These are phyloP conservation scores for Pyronema omphalodes DNA, from an alignment of 495 filamentous ascomycete species.

Conservation along the genomic window DNA sequence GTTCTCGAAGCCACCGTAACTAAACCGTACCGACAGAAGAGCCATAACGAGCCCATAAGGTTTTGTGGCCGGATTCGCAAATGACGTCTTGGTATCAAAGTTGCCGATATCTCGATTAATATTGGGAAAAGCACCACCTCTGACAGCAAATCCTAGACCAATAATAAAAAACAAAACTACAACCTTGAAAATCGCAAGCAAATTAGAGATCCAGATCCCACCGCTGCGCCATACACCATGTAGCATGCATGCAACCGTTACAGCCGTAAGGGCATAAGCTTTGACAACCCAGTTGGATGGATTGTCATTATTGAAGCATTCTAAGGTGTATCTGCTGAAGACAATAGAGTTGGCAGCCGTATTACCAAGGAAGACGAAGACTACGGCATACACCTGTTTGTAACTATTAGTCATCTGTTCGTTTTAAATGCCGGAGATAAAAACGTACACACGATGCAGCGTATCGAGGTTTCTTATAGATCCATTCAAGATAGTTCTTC, in stretches of 20 bases:
- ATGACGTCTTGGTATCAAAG: slow-evolving; percentile 18
- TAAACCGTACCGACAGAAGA: slow-evolving; percentile 25
- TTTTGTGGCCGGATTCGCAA: slow-evolving; percentile 5
- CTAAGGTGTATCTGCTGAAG: slow-evolving; percentile 27
- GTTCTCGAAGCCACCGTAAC: slow-evolving; percentile 29
- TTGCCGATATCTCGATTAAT: slow-evolving; percentile 8
- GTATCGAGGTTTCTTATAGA: slow-evolving; percentile 26
- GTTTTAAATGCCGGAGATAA: not conserved
- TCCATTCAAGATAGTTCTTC: slow-evolving; percentile 34
- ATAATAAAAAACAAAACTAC: slow-evolving; percentile 29
- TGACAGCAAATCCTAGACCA: slow-evolving; percentile 25
- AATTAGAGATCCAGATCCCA: slow-evolving; percentile 34
- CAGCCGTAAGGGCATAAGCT: slow-evolving; percentile 29
- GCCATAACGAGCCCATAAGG: slow-evolving; percentile 22
- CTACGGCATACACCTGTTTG: slow-evolving; percentile 36
- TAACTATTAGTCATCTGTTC: not conserved
- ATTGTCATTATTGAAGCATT: slow-evolving; percentile 15
- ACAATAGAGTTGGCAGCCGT: slow-evolving; percentile 31
- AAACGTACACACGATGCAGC: slow-evolving; percentile 28
- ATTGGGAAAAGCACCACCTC: slow-evolving; percentile 9
- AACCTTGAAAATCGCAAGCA: slow-evolving; percentile 33
- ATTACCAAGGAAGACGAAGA: slow-evolving; percentile 34
- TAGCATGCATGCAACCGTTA: slow-evolving; percentile 29
- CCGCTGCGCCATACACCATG: slow-evolving; percentile 32
- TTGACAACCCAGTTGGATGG: slow-evolving; percentile 21